A percentile compares a stretch with the other conserved stretches of the same genome.
phyloP scores from a whole-genome alignment of 129 eudicot genomes.

The Artemisia annua region DNA sequence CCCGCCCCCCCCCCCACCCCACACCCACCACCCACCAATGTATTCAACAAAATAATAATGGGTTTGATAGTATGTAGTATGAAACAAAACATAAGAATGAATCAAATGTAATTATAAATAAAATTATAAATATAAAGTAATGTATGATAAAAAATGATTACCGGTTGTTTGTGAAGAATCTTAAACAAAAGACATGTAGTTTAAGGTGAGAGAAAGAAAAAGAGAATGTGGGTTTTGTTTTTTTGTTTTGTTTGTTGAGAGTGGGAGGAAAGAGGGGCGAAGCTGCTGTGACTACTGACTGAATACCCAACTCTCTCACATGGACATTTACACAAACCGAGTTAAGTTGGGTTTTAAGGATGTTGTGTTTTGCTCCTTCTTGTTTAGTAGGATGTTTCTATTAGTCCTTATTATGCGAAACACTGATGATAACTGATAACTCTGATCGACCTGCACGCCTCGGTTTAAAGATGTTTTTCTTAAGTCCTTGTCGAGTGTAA shows the following conservation, averaged over 20 bases:
- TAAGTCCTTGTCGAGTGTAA: too few relatives aligned
- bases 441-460: too few relatives aligned
- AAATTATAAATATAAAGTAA: too few relatives aligned
- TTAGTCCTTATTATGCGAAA: background rate
- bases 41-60: background rate
- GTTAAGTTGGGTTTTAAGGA: constrained; percentile 9
- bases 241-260: background rate
- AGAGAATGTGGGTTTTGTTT: constrained; percentile 9
- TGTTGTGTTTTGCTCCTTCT: constrained; percentile 10
- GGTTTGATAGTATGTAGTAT: background rate
- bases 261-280: constrained; percentile 30
- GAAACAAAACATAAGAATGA: background rate
- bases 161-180: too few relatives aligned
- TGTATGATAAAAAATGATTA: too few relatives aligned
- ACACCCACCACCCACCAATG: background rate
- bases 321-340: constrained; percentile 26
- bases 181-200: too few relatives aligned
- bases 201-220: constrained; percentile 5
- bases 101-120: too few relatives aligned
- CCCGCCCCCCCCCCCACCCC: background rate
- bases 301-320: constrained; percentile 18
- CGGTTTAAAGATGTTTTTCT: too few relatives aligned
- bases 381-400: background rate
- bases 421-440: too few relatives aligned
- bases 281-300: constrained; percentile 25